These are phyloP conservation scores for Hypsizygus marmoreus DNA, from an alignment of 768 basidiomycete genomes.

Conservation along the genomic window DNA sequence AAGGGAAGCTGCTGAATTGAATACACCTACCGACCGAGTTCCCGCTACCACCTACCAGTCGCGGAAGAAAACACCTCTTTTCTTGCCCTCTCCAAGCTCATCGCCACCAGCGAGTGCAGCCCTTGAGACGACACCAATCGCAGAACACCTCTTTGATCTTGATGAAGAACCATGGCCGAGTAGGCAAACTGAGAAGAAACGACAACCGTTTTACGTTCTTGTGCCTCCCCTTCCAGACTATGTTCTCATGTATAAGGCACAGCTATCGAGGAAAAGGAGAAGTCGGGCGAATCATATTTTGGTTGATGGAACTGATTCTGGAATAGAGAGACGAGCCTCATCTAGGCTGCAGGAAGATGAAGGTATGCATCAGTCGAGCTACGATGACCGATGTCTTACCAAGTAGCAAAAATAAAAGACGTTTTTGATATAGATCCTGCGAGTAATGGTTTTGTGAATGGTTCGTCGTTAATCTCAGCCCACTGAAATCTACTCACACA, in stretches of 20 bases:
- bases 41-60: not conserved
- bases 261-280: conserved; percentile 2
- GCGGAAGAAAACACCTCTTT: conserved; percentile 40
- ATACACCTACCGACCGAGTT: not conserved
- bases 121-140: not conserved
- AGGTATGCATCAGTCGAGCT: conserved; percentile 21
- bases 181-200: not conserved
- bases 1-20: no score
- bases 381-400: conserved; percentile 11
- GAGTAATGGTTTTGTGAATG: conserved; percentile 12
- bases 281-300: not conserved
- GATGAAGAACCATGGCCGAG: not conserved
- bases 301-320: conserved; percentile 1
- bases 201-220: conserved; percentile 24
- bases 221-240: conserved; percentile 36
- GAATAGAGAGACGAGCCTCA: not conserved
- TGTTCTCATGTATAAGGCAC: conserved; percentile 15
- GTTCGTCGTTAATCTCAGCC: conserved; percentile 10
- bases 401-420: conserved; percentile 17
- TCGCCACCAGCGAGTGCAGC: conserved; percentile 24
- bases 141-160: not conserved
- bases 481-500: not conserved
- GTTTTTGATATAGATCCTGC: conserved; percentile 17
- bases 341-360: conserved; percentile 14
- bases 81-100: conserved; percentile 47